A percentile compares a stretch with the other conserved stretches of the same genome.
These are phyloP conservation scores for Calonectria pseudoreteaudii DNA, from an alignment of 2,329 filamentous ascomycete genomes.

Conservation along the genomic window DNA sequence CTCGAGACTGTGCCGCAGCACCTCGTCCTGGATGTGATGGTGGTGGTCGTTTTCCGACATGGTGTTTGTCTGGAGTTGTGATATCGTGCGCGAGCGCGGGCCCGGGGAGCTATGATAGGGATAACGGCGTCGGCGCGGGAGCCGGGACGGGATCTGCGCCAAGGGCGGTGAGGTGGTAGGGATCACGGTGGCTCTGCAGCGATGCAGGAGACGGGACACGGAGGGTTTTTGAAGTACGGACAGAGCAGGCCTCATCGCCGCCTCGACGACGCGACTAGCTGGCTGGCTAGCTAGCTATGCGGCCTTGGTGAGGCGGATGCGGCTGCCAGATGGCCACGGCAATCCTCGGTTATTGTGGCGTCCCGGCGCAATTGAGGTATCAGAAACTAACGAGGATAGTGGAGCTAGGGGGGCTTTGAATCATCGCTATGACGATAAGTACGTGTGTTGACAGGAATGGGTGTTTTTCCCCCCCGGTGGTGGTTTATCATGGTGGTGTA, in stretches of 20 bases:
- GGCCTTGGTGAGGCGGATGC: slow-evolving; percentile 7
- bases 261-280: background rate
- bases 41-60: slow-evolving; percentile 37
- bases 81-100: slow-evolving; percentile 5
- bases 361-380: slow-evolving; percentile 12
- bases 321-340: slow-evolving; percentile 9
- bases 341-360: slow-evolving; percentile 21
- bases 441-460: background rate
- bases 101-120: background rate
- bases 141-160: background rate
- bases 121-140: slow-evolving; percentile 4
- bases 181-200: background rate
- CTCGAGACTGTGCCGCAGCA: slow-evolving; percentile 69
- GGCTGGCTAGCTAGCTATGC: background rate
- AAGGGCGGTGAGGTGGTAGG: background rate
- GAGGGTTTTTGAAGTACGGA: slow-evolving; percentile 5
- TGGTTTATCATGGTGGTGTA: background rate
- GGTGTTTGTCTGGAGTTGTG: background rate
- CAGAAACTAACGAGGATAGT: slow-evolving; percentile 6
- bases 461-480: background rate
- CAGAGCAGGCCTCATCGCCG: slow-evolving; percentile 6
- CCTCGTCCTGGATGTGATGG: slow-evolving; percentile 60
- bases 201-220: background rate
- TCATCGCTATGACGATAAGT: background rate
- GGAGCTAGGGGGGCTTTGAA: slow-evolving; percentile 10